Conservation (phyloP, 2,329 filamentous ascomycete genomes). For the Neurospora sp. region DNA sequence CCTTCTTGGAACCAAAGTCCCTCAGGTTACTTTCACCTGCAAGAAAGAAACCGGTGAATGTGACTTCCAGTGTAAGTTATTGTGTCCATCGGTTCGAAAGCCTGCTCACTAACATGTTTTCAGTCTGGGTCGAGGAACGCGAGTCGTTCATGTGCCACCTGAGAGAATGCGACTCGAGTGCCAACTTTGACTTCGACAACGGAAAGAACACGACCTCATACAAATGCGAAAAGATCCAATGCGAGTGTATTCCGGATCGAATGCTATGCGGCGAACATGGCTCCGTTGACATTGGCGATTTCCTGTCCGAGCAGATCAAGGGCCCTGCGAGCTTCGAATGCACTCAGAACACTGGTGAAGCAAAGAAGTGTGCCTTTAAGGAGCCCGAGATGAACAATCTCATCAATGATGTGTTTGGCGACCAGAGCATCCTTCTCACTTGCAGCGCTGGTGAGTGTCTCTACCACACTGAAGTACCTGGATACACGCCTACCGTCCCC, state of each 20-base stretch:
- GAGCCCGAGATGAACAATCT: slow-evolving; percentile 90
- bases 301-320: slow-evolving; percentile 70
- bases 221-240: slow-evolving; percentile 74
- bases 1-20: slow-evolving; percentile 72
- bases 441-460: slow-evolving; percentile 88
- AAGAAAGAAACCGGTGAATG: slow-evolving; percentile 65
- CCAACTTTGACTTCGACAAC: slow-evolving; percentile 59
- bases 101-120: slow-evolving; percentile 2
- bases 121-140: slow-evolving; percentile 86
- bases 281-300: slow-evolving; percentile 86
- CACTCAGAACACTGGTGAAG: slow-evolving; percentile 51
- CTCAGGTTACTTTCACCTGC: slow-evolving; percentile 92
- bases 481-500: slow-evolving; percentile 80
- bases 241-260: slow-evolving; percentile 78
- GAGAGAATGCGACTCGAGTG: slow-evolving; percentile 65
- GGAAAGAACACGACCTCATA: slow-evolving; percentile 75
- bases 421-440: slow-evolving; percentile 73
- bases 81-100: not conserved
- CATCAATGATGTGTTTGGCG: slow-evolving; percentile 82
- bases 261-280: slow-evolving; percentile 91
- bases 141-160: slow-evolving; percentile 97
- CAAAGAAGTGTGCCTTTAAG: slow-evolving; percentile 67
- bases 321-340: slow-evolving; percentile 83
- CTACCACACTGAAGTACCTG: slow-evolving; percentile 84
- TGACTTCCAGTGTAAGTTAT: slow-evolving; percentile 78